Evolutionary conservation across 208 protist species (phyloP), one percentile per base, ranked within the genome.

Genomic region (Trichomonas gallinae): DNA sequence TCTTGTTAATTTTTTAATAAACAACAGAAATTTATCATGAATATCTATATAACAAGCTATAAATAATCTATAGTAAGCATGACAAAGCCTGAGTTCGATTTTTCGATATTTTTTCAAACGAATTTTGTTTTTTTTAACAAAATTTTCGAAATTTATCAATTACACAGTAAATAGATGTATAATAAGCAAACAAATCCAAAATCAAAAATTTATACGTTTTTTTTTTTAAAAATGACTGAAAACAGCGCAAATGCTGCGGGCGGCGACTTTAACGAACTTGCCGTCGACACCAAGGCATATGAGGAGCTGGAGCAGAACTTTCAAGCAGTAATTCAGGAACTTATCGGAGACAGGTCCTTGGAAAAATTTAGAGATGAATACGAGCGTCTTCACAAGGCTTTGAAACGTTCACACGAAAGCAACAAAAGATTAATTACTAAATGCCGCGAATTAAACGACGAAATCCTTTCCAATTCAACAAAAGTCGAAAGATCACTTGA

Each of bases 401-500:
- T 99, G 42, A 98, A 98, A 63, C 99, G 99, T 97, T 99, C 98
- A 49, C 98, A 99, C 96, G 99, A 99, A 88, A 99, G 98, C 83
- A 99, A 99, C 97, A 99, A 99, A 97, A 97, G 98, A 34, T 97
- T 99, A 48, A 98, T 99, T 26, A 97, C 98, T 89, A 99, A 99
- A 97, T 98, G 98, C 83, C 97, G 98, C 9, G 98, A 99, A 97
- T 97, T 99, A 17, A 98, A 98, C 93, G 96, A 98, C 4, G 98
- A 99, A 97, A 98, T 99, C 40, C 97, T 98, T 21, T 98, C 97
- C 0, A 99, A 99, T 96, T 98, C 98, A 15, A 97, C 98, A 42
- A 99, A 99, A 97, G 98, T 99, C n/a, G 98, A 99, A 82, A 98
- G 98, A 23, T 99, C 99, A 11, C 97, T 99, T 87, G 98, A 98